These are phyloP conservation scores for Phialophora expanda DNA, from an alignment of 2,329 filamentous ascomycete species.

Conservation along the genomic window DNA sequence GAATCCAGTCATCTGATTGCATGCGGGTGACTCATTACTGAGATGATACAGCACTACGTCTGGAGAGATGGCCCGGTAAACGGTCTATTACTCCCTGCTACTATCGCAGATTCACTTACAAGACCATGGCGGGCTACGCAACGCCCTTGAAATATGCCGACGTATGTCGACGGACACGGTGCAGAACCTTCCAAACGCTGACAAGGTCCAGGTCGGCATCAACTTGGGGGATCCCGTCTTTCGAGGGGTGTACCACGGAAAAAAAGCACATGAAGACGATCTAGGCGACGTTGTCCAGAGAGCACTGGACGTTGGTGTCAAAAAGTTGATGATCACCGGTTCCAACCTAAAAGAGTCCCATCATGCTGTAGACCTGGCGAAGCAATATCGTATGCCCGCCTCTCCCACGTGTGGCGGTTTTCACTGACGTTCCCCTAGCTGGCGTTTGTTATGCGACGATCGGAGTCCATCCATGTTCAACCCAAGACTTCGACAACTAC, in stretches of 20 bases:
- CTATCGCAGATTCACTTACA: conserved; percentile 6
- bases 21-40: conserved; percentile 7
- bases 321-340: conserved; percentile 91
- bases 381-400: conserved; percentile 68
- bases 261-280: conserved; percentile 60
- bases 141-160: conserved; percentile 52
- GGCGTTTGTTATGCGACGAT: conserved; percentile 86
- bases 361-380: conserved; percentile 74
- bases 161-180: conserved; percentile 44
- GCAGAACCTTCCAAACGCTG: conserved; percentile 7
- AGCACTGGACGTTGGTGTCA: conserved; percentile 77
- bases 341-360: conserved; percentile 80
- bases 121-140: conserved; percentile 45
- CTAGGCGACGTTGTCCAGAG: conserved; percentile 71
- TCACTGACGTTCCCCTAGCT: conserved; percentile 55
- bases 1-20: background rate
- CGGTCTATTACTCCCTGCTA: background rate
- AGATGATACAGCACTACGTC: conserved; percentile 3
- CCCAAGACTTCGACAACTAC: conserved; percentile 73
- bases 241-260: conserved; percentile 81
- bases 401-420: background rate
- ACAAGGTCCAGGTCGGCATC: conserved; percentile 72
- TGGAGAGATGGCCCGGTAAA: conserved; percentile 20
- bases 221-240: conserved; percentile 95
- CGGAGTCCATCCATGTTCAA: conserved; percentile 91